Evolutionary conservation across 2,329 filamentous ascomycete species (phyloP).

Genomic region (Akanthomyces muscarius): DNA sequence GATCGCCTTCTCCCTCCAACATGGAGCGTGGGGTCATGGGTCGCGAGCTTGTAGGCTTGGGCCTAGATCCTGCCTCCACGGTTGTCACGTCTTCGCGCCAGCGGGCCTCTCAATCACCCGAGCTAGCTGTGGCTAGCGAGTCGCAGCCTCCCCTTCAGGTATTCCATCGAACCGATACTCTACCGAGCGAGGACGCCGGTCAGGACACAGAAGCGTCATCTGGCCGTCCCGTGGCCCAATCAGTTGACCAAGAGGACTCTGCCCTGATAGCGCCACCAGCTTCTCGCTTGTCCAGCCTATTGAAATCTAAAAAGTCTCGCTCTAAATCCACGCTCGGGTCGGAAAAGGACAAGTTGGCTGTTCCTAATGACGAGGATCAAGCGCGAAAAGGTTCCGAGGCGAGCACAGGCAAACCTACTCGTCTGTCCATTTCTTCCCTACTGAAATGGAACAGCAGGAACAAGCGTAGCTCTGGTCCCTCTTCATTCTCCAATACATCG

Average conservation of each 20-base stretch:
- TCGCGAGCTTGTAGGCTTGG: conserved; percentile 53
- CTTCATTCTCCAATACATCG: conserved; percentile 89
- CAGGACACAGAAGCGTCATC: conserved; percentile 16
- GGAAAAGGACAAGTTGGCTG: conserved; percentile 36
- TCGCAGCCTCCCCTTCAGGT: conserved; percentile 24
- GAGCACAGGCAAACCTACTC: conserved; percentile 39
- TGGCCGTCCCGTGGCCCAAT: not conserved
- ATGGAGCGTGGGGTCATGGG: conserved; percentile 59
- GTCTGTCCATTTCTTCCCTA: conserved; percentile 64
- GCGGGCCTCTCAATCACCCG: conserved; percentile 27
- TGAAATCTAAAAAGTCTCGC: conserved; percentile 44
- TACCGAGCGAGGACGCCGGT: conserved; percentile 23
- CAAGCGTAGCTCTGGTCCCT: conserved; percentile 54
- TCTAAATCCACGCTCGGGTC: conserved; percentile 47
- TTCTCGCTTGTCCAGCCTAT: conserved; percentile 34
- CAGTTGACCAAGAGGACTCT: conserved; percentile 14
- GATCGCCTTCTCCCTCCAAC: conserved; percentile 50
- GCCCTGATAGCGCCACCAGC: conserved; percentile 24
- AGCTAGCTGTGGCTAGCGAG: conserved; percentile 25
- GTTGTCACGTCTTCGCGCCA: conserved; percentile 54
- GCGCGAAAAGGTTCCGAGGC: conserved; percentile 53
- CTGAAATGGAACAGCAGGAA: conserved; percentile 66
- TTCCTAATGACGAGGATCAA: conserved; percentile 46
- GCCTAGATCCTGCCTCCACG: conserved; percentile 52
- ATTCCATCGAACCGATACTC: conserved; percentile 30